Evolutionary conservation across 129 eudicot genomes (phyloP), one percentile per base, ranked within the genome.

Genomic region (Arctium lappa): DNA sequence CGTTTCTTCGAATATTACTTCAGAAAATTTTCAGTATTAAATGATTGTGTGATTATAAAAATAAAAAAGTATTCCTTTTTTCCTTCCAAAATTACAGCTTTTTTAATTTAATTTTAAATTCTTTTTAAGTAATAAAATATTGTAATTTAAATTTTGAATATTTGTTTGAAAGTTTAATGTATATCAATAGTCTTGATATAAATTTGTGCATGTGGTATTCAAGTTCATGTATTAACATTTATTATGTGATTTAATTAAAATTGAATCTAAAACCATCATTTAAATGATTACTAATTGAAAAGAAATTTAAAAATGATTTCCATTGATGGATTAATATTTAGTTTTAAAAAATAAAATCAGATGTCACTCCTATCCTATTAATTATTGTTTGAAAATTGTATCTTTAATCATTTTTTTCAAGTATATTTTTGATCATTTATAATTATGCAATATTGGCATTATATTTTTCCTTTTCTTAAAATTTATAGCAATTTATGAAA

Each of bases 11-110:
- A 48, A 68, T 82, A 68, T 82, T 82, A 33, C 11, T 8, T n/a
- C 80, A 42, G 65, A 76, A 31, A 69, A 50, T 32, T 60, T 60
- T 69, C 72, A 48, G 86, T 83, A 76, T 76, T 77, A 48, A 77
- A 44, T 79, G 80, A 44, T 84, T 16, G 74, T 63, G 62, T 60
- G 22, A 79, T 63, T 73, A 27, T 53, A 50, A 37, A 72, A 73
- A 73, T 73, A 22, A 40, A 73, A 39, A 38, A 73, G 10, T 72
- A 72, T 72, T 72, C 37, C 46, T 13, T 34, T 50, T 15, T 50
- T 22, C 40, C 60, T 50, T 46, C 32, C 13, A 12, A 31, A 46
- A 38, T 13, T 50, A 50, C 18, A 2, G 62, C 1, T 2, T 50
- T 50, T 50, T 44, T 44, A 1, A 6, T 12, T 48, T 48, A 11